Evolutionary conservation across 306 rosid genomes (phyloP), one percentile per base, ranked within the genome.

Genomic region (Alnus glutinosa): DNA sequence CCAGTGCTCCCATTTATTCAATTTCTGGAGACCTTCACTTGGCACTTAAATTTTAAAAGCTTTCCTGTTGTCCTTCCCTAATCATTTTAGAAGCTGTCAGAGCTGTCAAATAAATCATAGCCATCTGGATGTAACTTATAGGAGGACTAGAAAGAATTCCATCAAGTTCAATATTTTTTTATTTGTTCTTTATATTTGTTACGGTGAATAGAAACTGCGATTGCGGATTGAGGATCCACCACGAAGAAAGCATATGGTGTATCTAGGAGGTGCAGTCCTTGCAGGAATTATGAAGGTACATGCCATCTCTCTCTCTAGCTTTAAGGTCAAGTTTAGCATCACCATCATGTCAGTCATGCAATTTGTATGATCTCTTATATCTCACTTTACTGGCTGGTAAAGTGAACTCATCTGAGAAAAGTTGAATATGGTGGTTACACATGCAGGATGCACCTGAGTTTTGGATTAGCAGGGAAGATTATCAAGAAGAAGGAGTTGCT

Each of bases 251-350:
- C 99, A 96, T 86, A 96, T 96, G 99, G 99, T 96, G 76, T 96
- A 93, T 86, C 92, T 96, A n/a, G 99, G 99, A 66, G 99, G 99
- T 55, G 98, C 98, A 62, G 99, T 96, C 76, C 98, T 96, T 55
- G 99, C 98, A 0, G 97, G 98, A 85, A 96, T 96, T 46, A 96
- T 96, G 99, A 96, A 96, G 94, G 98, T 93, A 80, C 75, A 81
- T 46, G 75, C 82, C 63, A 75, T 74, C 76, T 61, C 64, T 42
- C 55, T 18, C 67, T 81, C 52, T 71, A 59, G 55, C 7, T 73
- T 61, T 51, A 39, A 76, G 52, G 72, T 36, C 32, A 48, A 59
- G 72, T 19, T 67, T 42, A 55, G 36, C 19, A 16, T n/a, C 34
- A 46, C 30, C 30, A 59, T 46, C 16, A 15, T 55, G 49, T 75